These are phyloP conservation scores for Quercus agrifolia DNA, from an alignment of 306 rosid species.

Conservation along the genomic window DNA sequence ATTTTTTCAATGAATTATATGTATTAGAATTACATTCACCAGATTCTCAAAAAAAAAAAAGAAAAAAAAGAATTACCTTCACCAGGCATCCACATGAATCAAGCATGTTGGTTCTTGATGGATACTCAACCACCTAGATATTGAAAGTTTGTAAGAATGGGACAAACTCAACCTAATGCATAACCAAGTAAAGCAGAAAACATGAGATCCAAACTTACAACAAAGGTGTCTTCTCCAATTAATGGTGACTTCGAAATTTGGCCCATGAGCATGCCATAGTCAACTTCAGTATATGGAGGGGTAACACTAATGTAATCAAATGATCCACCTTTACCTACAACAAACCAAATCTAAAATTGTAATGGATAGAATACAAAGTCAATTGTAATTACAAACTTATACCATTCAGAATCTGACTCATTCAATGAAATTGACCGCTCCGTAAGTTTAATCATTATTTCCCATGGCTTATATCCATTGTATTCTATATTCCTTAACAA, in stretches of 20 bases:
- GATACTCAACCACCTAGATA: slow-evolving; percentile 83
- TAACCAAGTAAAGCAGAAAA: slow-evolving; percentile 7
- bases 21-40: slow-evolving; percentile 58
- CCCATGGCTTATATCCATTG: not conserved
- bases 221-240: slow-evolving; percentile 73
- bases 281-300: slow-evolving; percentile 88
- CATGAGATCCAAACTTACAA: slow-evolving; percentile 46
- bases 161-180: slow-evolving; percentile 1
- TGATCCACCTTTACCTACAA: slow-evolving; percentile 56
- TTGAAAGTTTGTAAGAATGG: slow-evolving; percentile 4
- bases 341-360: slow-evolving; percentile 8
- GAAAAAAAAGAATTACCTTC: slow-evolving; percentile 51
- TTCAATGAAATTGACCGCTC: not conserved
- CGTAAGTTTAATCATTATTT: not conserved
- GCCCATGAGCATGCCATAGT: slow-evolving; percentile 68
- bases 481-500: not conserved
- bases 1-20: not conserved
- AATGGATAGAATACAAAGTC: not conserved
- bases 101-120: slow-evolving; percentile 76
- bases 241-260: slow-evolving; percentile 73
- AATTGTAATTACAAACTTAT: not conserved
- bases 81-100: slow-evolving; percentile 77
- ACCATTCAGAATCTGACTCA: not conserved
- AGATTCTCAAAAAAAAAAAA: slow-evolving; percentile 13
- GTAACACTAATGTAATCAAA: slow-evolving; percentile 96